These are phyloP conservation scores for Metschnikowia borealis DNA, from an alignment of 805 yeast species.

Conservation along the genomic window DNA sequence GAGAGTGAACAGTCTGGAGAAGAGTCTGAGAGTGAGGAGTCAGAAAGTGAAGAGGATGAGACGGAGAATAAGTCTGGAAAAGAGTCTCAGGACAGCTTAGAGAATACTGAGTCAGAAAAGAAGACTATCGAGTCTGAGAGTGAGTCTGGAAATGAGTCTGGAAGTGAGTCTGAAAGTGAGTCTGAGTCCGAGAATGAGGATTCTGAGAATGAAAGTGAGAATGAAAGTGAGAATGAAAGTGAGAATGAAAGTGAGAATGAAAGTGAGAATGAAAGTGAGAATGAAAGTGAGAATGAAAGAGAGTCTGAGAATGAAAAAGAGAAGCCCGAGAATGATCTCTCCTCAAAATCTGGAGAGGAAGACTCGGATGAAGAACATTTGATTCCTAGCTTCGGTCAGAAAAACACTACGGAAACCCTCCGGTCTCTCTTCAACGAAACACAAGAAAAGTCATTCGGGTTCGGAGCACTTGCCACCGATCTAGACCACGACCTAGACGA, in stretches of 20 bases:
- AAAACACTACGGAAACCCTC: constrained; percentile 54
- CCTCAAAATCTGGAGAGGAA: not conserved
- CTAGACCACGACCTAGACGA: constrained; percentile 11
- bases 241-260: too few species aligned
- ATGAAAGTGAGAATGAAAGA: too few species aligned
- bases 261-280: too few species aligned
- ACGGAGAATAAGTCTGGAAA: not conserved
- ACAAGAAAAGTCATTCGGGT: constrained; percentile 27
- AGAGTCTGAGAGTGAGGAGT: not conserved
- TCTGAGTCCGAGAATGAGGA: not conserved
- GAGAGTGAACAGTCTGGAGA: not conserved
- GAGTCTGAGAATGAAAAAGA: too few species aligned
- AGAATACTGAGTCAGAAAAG: not conserved
- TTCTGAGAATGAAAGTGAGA: not conserved
- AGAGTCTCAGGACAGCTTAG: not conserved
- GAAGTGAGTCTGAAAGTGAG: constrained; percentile 5
- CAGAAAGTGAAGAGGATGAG: not conserved
- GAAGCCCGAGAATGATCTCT: constrained; percentile 18
- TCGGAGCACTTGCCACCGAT: constrained; percentile 33
- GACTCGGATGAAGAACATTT: constrained; percentile 36
- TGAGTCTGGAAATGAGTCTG: constrained; percentile 15
- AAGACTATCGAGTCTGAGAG: not conserved
- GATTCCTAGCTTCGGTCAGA: constrained; percentile 51
- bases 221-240: too few species aligned
- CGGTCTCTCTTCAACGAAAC: constrained; percentile 54